A percentile compares a stretch with the other conserved stretches of the same genome.
Evolutionary conservation across 2,329 filamentous ascomycete species (phyloP).

Genomic region (Leptoxyphium fumago): DNA sequence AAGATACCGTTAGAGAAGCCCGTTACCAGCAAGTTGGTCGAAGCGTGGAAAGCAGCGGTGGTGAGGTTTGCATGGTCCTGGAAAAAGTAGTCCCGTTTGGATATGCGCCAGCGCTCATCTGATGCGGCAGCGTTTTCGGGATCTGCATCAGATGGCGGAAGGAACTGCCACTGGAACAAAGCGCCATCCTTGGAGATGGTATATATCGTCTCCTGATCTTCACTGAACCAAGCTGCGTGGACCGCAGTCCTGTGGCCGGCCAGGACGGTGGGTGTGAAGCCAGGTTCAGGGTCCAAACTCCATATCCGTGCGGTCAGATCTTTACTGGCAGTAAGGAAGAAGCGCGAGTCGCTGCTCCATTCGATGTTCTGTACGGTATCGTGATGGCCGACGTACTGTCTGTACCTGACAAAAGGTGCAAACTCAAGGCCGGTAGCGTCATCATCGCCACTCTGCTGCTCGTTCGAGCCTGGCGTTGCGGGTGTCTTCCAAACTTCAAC

Average conservation of each 20-base stretch:
- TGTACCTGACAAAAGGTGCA: conserved; percentile 81
- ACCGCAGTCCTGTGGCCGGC: conserved; percentile 84
- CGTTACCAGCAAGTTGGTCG: conserved; percentile 82
- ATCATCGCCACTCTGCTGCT: conserved; percentile 22
- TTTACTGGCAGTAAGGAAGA: conserved; percentile 83
- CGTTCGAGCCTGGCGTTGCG: conserved; percentile 47
- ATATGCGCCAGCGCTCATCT: conserved; percentile 77
- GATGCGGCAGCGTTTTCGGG: conserved; percentile 41
- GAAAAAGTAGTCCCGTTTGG: conserved; percentile 85
- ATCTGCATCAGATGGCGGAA: conserved; percentile 37
- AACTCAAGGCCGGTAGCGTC: conserved; percentile 75
- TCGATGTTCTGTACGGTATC: conserved; percentile 74
- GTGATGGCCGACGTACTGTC: conserved; percentile 76
- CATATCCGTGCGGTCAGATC: conserved; percentile 90
- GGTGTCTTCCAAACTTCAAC: conserved; percentile 96
- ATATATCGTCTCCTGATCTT: conserved; percentile 88
- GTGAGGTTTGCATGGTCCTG: conserved; percentile 75
- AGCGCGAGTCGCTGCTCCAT: conserved; percentile 92
- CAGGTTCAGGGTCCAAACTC: conserved; percentile 77
- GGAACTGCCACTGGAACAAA: conserved; percentile 84
- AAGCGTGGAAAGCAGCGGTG: conserved; percentile 78
- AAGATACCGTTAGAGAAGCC: conserved; percentile 94
- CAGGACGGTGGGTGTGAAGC: conserved; percentile 77
- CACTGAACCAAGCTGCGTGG: conserved; percentile 91
- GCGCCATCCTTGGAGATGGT: conserved; percentile 97